phyloP scores from a whole-genome alignment of 1,139 yeast genomes.

The Debaryomyces subglobosus region DNA sequence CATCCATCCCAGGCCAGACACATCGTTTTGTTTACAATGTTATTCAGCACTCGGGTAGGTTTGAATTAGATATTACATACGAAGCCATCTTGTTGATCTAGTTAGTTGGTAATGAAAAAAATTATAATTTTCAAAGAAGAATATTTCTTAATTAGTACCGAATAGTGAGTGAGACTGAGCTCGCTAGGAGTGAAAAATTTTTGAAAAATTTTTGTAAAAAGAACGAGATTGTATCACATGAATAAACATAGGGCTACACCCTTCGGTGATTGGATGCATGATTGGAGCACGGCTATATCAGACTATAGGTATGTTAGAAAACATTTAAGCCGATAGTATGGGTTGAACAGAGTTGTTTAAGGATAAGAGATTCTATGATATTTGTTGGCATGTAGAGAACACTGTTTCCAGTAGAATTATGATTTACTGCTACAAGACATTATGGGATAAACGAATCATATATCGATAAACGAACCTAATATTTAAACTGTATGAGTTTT shows the following conservation, averaged over 20 bases:
- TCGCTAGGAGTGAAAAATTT: conserved; percentile 2
- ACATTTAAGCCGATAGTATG: no score
- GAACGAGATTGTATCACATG: not conserved
- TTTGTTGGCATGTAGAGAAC: not conserved
- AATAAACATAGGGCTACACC: not conserved
- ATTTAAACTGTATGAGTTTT: not conserved
- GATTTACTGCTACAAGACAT: not conserved
- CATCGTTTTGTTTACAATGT: not conserved
- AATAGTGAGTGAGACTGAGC: not conserved
- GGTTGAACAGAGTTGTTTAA: no score
- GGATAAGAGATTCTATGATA: no score
- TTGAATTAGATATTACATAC: conserved; percentile 3
- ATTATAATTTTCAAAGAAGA: not conserved
- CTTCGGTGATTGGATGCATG: not conserved
- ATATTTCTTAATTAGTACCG: conserved; percentile 5
- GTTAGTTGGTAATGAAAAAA: not conserved
- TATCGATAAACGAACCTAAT: not conserved
- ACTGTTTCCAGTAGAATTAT: not conserved
- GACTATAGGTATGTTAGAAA: not conserved
- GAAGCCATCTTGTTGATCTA: conserved; percentile 4
- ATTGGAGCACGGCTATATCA: not conserved
- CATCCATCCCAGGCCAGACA: conserved; percentile 5
- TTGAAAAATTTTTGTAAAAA: conserved; percentile 3
- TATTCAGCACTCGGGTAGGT: conserved; percentile 5
- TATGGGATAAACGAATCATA: not conserved